These are phyloP conservation scores for Wickerhamiella kazuoi DNA, from an alignment of 805 yeast genomes.

Conservation along the genomic window DNA sequence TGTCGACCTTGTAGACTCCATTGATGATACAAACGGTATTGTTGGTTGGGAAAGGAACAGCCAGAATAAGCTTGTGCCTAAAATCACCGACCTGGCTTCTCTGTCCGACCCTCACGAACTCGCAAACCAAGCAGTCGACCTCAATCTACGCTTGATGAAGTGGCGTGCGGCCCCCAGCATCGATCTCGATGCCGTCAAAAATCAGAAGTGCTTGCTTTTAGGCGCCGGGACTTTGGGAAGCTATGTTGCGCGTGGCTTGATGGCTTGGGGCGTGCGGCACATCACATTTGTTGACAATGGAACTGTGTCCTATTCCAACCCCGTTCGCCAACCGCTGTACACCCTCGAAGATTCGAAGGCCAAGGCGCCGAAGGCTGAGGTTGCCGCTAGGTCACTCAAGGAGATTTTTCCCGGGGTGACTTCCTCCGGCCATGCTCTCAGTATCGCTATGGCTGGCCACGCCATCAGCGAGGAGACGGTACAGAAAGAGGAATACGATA, in stretches of 20 bases:
- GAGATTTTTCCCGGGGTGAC: slow-evolving; percentile 65
- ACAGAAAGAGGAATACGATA: slow-evolving; percentile 35
- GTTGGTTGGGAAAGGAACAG: slow-evolving; percentile 86
- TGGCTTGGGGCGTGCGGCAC: slow-evolving; percentile 88
- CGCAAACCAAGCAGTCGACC: slow-evolving; percentile 82
- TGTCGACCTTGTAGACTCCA: slow-evolving; percentile 8
- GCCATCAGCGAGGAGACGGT: slow-evolving; percentile 40
- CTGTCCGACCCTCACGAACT: slow-evolving; percentile 64
- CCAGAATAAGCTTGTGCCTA: slow-evolving; percentile 57
- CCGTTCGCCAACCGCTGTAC: slow-evolving; percentile 85
- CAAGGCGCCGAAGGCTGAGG: slow-evolving; percentile 61
- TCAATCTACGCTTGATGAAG: slow-evolving; percentile 82
- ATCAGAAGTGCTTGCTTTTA: slow-evolving; percentile 51
- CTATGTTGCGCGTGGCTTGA: slow-evolving; percentile 64
- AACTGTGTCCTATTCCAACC: slow-evolving; percentile 75
- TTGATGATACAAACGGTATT: slow-evolving; percentile 24
- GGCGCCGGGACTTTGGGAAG: slow-evolving; percentile 97
- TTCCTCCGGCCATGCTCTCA: slow-evolving; percentile 43
- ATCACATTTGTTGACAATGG: slow-evolving; percentile 87
- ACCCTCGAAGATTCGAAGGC: slow-evolving; percentile 61
- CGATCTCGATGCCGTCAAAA: slow-evolving; percentile 45
- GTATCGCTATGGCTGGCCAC: slow-evolving; percentile 95
- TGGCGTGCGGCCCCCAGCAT: slow-evolving; percentile 86
- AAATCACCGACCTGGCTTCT: slow-evolving; percentile 63
- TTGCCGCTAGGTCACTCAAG: slow-evolving; percentile 58